A percentile compares a stretch with the other conserved stretches of the same genome.
These are phyloP conservation scores for Plasmodium coatneyi DNA, from an alignment of 169 alveolate genomes.

Conservation along the genomic window DNA sequence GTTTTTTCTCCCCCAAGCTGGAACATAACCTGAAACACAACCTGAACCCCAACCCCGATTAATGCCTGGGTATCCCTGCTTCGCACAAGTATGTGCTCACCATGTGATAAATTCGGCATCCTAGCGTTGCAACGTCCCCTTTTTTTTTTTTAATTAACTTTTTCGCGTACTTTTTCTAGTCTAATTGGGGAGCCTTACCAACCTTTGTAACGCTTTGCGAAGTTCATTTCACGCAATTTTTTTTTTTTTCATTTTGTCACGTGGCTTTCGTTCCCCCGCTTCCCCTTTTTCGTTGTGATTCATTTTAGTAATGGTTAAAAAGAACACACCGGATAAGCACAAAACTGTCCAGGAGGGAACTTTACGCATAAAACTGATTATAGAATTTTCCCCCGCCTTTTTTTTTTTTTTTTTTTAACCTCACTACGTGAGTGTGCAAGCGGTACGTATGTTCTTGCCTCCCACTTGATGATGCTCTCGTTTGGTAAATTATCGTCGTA, in stretches of 20 bases:
- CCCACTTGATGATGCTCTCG: not conserved
- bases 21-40: no score
- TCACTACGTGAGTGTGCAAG: not conserved
- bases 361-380: not conserved
- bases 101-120: not conserved
- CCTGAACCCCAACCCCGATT: not conserved
- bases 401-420: not conserved
- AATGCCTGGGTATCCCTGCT: not conserved
- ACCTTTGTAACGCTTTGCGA: not conserved
- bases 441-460: not conserved
- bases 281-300: not conserved
- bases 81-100: not conserved
- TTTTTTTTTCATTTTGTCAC: not conserved
- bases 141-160: not conserved
- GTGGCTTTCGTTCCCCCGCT: not conserved
- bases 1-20: not conserved
- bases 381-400: not conserved
- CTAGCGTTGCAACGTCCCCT: not conserved
- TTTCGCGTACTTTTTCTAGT: conserved; percentile 8
- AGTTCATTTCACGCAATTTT: not conserved
- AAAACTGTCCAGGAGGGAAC: not conserved
- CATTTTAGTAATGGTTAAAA: not conserved
- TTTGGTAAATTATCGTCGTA: not conserved
- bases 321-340: not conserved
- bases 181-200: not conserved